Conservation (phyloP, 768 basidiomycete genomes). For the Boletus rufocinnamomeus region DNA sequence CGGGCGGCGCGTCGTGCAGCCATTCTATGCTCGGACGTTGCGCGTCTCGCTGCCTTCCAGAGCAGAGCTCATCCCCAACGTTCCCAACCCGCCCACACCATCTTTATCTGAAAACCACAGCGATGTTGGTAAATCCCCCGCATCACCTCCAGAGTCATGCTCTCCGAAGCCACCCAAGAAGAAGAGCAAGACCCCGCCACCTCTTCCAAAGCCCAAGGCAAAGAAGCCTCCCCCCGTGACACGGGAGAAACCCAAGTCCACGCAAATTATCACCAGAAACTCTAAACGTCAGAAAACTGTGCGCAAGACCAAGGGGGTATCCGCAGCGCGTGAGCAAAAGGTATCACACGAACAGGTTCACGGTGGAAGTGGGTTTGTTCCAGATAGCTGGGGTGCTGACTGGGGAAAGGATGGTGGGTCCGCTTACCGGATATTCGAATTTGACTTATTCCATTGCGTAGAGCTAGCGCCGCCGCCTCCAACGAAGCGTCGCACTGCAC, state of each 20-base stretch:
- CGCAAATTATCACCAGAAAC: not conserved
- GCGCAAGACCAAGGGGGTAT: constrained; percentile 4
- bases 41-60: constrained; percentile 1
- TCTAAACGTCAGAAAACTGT: not conserved
- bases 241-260: constrained; percentile 12
- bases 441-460: not conserved
- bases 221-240: not conserved
- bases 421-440: not conserved
- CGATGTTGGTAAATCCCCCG: not conserved
- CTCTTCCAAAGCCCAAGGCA: not conserved
- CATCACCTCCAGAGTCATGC: not conserved
- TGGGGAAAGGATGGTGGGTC: constrained; percentile 33
- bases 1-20: constrained; percentile 21
- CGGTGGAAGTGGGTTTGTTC: constrained; percentile 7
- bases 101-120: not conserved
- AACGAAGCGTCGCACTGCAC: not conserved
- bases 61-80: constrained; percentile 1
- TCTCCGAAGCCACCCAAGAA: constrained; percentile 1
- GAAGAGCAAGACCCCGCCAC: not conserved
- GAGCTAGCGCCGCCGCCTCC: constrained; percentile 17
- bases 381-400: constrained; percentile 11
- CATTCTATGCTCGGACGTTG: constrained; percentile 14
- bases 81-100: not conserved
- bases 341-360: not conserved
- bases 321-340: not conserved